phyloP scores from a whole-genome alignment of 2,329 filamentous ascomycete species.

The Cephalotrichum gorgonifer region DNA sequence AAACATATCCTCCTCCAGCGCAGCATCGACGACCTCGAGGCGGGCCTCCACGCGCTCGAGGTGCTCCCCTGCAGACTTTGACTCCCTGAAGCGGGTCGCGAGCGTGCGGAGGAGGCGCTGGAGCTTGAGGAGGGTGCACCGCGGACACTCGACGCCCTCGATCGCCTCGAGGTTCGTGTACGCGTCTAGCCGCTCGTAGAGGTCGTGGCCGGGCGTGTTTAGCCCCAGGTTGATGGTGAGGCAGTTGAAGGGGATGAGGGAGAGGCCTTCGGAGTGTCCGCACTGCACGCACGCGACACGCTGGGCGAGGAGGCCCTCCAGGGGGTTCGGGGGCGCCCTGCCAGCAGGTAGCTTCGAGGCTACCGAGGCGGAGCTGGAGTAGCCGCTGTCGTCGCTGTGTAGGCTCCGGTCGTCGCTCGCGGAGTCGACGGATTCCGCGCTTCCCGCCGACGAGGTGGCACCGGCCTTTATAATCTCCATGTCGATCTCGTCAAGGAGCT shows the following conservation, averaged over 20 bases:
- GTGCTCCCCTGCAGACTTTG: slow-evolving; percentile 21
- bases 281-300: slow-evolving; percentile 80
- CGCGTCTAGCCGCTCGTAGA: slow-evolving; percentile 71
- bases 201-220: slow-evolving; percentile 50
- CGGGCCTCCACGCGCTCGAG: slow-evolving; percentile 42
- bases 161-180: slow-evolving; percentile 81
- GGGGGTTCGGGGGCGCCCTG: slow-evolving; percentile 53
- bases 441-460: slow-evolving; percentile 19
- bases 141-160: slow-evolving; percentile 80
- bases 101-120: slow-evolving; percentile 37
- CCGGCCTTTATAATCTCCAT: slow-evolving; percentile 51
- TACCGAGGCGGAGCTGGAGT: slow-evolving; percentile 33
- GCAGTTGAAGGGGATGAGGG: slow-evolving; percentile 88
- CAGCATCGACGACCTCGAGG: slow-evolving; percentile 56
- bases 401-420: slow-evolving; percentile 36
- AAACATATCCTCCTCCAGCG: slow-evolving; percentile 71
- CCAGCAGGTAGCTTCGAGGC: slow-evolving; percentile 25
- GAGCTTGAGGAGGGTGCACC: slow-evolving; percentile 67
- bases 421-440: slow-evolving; percentile 20
- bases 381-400: slow-evolving; percentile 47
- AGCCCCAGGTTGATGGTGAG: slow-evolving; percentile 73
- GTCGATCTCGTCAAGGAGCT: slow-evolving; percentile 76
- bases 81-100: slow-evolving; percentile 7
- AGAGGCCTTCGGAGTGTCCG: slow-evolving; percentile 77
- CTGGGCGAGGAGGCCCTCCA: slow-evolving; percentile 82